phyloP scores from a whole-genome alignment of 192 early-diverging fungal species.

The Coemansia sp. region DNA sequence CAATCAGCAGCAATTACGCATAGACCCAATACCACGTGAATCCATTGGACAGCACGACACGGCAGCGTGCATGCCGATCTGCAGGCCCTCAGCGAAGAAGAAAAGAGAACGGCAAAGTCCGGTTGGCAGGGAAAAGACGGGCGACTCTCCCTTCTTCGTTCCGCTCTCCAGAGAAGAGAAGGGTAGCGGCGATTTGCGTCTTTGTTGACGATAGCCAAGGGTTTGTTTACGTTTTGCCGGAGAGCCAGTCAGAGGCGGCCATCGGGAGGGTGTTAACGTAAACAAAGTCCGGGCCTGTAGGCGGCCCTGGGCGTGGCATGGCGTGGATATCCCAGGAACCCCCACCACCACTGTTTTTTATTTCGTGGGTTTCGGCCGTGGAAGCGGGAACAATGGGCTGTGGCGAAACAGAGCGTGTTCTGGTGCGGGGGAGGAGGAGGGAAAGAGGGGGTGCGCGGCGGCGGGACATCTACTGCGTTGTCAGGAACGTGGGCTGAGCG shows the following conservation, averaged over 20 bases:
- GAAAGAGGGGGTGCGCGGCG: background rate
- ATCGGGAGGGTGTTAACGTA: background rate
- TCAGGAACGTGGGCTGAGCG: conserved; percentile 1
- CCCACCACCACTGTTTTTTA: background rate
- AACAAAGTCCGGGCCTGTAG: background rate
- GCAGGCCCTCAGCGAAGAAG: background rate
- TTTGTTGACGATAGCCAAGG: conserved; percentile 2
- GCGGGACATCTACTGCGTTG: conserved; percentile 10
- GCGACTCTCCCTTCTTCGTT: background rate
- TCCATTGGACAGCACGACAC: background rate
- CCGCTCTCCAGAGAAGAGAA: background rate
- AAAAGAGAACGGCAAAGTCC: background rate
- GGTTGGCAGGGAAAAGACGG: no score
- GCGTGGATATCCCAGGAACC: background rate
- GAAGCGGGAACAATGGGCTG: background rate
- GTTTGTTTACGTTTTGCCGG: conserved; percentile 11
- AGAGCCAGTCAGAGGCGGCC: background rate
- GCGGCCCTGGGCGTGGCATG: no score
- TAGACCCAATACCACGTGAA: background rate
- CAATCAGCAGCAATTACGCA: conserved; percentile 1
- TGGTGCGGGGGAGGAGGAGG: background rate
- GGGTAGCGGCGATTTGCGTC: background rate
- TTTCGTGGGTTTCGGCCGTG: background rate
- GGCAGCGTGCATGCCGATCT: background rate
- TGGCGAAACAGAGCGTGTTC: background rate